Base-by-base conservation (phyloP, 2,329 filamentous ascomycete genomes). In the Penicillium sp. region DNA sequence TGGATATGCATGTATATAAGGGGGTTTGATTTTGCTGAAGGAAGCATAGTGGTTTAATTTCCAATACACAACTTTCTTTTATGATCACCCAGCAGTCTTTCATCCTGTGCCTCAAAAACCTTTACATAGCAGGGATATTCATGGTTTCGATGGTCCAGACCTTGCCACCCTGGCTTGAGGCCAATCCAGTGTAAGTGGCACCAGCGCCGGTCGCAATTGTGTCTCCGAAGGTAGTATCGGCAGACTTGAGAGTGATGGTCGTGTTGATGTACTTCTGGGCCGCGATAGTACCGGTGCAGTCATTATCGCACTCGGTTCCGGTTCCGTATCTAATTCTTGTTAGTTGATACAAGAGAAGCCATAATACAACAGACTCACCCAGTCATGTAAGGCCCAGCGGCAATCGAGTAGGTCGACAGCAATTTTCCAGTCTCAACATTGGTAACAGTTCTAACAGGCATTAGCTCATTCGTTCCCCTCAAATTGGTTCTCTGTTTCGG, bases 181-280 rank as follows among this genome's bases (percentile, higher is more conserved):
- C 66, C 12, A 76, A 53, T 1, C 70, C 69, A 4, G 61, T 66
- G 50, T 75, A 76, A 0, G 65, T 73, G 2, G 72, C 70, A 26
- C 73, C 72, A 4, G 54, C 72, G 2, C 57, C 61, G 2, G 55
- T 53, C 14, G 61, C 44, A 46, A 69, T 68, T 2, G 66, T 69
- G 12, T 61, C 52, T 1, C 65, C 64, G 31, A 69, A 69, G 3
- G 57, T 62, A 31, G 61, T 59, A 22, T 68, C 74, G 1, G 70
- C 67, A 5, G 61, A 59, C 1, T 66, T 68, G 5, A 77, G 67
- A 15, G 72, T 77, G 53, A 77, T 73, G n/a, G 63, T 63, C 1
- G 73, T 77, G 54, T 76, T 71, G 40, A 69, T 51, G 57, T 78
- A 77, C 15, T 67, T 63, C 63, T 78, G 75, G 5, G 67, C 59